These are phyloP conservation scores for Lodderomyces jiufengensis DNA, from an alignment of 1,139 yeast genomes.

Conservation along the genomic window DNA sequence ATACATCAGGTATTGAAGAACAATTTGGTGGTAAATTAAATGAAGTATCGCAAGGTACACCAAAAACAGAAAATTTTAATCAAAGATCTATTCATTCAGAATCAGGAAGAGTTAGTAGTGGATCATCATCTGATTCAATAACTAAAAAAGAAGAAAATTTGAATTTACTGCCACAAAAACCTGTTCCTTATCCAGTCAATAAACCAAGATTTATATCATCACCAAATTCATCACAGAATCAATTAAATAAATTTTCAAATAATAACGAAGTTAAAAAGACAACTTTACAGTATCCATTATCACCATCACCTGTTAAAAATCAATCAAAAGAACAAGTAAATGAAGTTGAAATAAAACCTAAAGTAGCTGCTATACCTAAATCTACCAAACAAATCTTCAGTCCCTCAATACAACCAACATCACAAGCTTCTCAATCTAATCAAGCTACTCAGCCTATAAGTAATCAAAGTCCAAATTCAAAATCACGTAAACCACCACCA, in stretches of 20 bases:
- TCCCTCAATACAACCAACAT: not conserved
- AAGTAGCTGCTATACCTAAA: not conserved
- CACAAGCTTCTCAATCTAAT: too few species aligned
- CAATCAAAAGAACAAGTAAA: slow-evolving; percentile 3
- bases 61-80: slow-evolving; percentile 13
- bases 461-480: slow-evolving; percentile 5
- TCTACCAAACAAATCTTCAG: slow-evolving; percentile 1
- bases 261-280: slow-evolving; percentile 8
- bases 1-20: slow-evolving; percentile 10
- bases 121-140: slow-evolving; percentile 10
- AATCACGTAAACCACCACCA: slow-evolving; percentile 5
- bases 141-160: slow-evolving; percentile 7
- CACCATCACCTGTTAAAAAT: slow-evolving; percentile 7
- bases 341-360: slow-evolving; percentile 4
- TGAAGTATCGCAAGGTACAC: slow-evolving; percentile 20
- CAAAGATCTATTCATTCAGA: slow-evolving; percentile 26
- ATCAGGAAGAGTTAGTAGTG: slow-evolving; percentile 20
- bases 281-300: slow-evolving; percentile 13
- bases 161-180: too few species aligned
- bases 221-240: slow-evolving; percentile 35
- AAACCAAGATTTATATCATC: slow-evolving; percentile 35
- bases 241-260: slow-evolving; percentile 15
- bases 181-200: slow-evolving; percentile 11
- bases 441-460: too few species aligned
- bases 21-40: slow-evolving; percentile 15